Evolutionary conservation across 148 eudicot genomes (phyloP).

Genomic region (Arctostaphylos glauca): DNA sequence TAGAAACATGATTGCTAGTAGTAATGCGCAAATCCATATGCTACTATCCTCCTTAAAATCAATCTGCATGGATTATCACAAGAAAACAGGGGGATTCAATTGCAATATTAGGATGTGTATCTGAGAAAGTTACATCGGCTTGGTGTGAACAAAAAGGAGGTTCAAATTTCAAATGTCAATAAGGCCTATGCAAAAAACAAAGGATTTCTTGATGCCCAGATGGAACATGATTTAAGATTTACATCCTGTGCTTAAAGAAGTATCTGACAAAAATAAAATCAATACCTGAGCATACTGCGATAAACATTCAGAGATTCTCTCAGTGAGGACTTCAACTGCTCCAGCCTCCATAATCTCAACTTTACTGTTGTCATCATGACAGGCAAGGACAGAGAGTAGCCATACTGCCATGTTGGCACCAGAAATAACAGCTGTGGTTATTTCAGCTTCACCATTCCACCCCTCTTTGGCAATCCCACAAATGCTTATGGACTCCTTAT

Average conservation of each 20-base stretch:
- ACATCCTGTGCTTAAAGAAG: not conserved
- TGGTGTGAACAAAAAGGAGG: slow-evolving; percentile 3
- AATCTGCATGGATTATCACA: slow-evolving; percentile 41
- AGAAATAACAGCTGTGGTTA: slow-evolving; percentile 47
- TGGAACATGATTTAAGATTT: not conserved
- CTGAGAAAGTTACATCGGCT: not conserved
- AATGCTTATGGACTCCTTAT: slow-evolving; percentile 53
- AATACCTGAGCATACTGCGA: slow-evolving; percentile 63
- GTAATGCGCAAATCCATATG: slow-evolving; percentile 76
- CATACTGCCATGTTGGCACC: slow-evolving; percentile 73
- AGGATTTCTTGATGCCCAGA: not conserved
- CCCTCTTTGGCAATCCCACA: slow-evolving; percentile 48
- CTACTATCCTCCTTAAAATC: slow-evolving; percentile 68
- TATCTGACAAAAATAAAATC: not conserved
- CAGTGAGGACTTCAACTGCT: slow-evolving; percentile 79
- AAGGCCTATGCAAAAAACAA: not conserved
- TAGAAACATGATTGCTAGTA: slow-evolving; percentile 83
- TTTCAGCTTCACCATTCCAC: slow-evolving; percentile 27
- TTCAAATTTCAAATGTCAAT: not conserved
- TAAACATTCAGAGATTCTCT: slow-evolving; percentile 44
- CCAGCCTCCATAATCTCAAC: slow-evolving; percentile 81
- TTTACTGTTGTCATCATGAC: slow-evolving; percentile 65
- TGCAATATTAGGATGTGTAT: not conserved
- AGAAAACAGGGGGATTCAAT: slow-evolving; percentile 4
- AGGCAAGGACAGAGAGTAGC: slow-evolving; percentile 83